Evolutionary conservation across 2,329 filamentous ascomycete species (phyloP), one percentile per base, ranked within the genome.

Genomic region (Diaporthe citriasiana): DNA sequence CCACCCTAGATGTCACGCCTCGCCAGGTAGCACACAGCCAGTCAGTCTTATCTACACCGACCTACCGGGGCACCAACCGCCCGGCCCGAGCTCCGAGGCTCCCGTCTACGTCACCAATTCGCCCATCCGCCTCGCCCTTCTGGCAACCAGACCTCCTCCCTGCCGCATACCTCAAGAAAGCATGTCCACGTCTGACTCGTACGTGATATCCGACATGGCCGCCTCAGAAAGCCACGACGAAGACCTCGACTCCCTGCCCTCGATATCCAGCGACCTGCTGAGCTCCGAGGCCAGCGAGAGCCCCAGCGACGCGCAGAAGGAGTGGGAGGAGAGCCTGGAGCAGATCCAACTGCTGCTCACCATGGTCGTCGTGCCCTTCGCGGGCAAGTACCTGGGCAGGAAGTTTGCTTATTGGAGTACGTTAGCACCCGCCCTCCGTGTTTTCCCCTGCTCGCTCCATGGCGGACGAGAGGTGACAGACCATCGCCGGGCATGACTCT

Each of bases 361-460:
- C 27, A 97, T 99, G 95, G 93, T 98, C 65, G 84, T 98, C 78
- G 93, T 99, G 68, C 97, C 97, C 3, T 98, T 97, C 83, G 87
- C 95, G 78, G 97, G 97, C 74, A 99, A 98, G 85, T 98, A 95
- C 85, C 91, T 98, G 83, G 97, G 97, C 59, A 90, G 97, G 82
- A 97, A 95, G 84, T 97, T 95, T 86, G 96, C 96, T 74, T 98
- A 97, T 82, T 98, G 95, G 94, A 95, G 96, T 98, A 88, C 82
- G 93, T 87, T 33, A 3, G 13, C 71, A 22, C 25, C 59, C 27
- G 19, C 47, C 22, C 3, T 45, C 35, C n/a, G 12, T 5, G 27
- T 35, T 45, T 57, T n/a, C n/a, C 30, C 45, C 42, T 9, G 25
- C 27, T 17, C 12, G 6, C 27, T 27, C 30, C 42, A 19, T 2